Percentiles rank a stretch among this genome's conserved stretches.
Conservation (phyloP, 441 rosid species). For the Bocquillonia castaneifolia region DNA sequence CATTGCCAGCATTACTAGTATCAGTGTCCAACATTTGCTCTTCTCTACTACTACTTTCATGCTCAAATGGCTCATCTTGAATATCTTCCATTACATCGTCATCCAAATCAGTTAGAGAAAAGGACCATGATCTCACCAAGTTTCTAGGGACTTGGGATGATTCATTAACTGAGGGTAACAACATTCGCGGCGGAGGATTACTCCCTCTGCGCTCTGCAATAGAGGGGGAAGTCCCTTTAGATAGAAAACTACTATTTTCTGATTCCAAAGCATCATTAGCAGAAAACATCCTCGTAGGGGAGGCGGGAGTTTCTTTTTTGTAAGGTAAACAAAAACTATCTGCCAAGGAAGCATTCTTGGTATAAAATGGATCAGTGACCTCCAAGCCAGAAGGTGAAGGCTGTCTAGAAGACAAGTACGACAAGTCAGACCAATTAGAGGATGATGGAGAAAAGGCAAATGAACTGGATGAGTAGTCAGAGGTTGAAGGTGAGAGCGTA, state of each 20-base stretch:
- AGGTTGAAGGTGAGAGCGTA: conserved; percentile 58
- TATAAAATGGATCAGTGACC: conserved; percentile 29
- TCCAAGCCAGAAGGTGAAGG: conserved; percentile 62
- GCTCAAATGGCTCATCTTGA: conserved; percentile 24
- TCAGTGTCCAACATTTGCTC: conserved; percentile 39
- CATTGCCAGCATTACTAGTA: conserved; percentile 16
- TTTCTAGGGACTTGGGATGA: conserved; percentile 28
- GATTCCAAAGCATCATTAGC: conserved; percentile 20
- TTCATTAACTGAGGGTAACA: conserved; percentile 40
- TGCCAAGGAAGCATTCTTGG: conserved; percentile 26
- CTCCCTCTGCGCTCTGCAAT: conserved; percentile 71
- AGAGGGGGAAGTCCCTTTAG: conserved; percentile 35
- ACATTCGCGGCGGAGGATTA: conserved; percentile 55
- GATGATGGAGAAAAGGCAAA: conserved; percentile 69
- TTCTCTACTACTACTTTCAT: conserved; percentile 26
- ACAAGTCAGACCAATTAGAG: conserved; percentile 66
- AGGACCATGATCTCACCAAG: conserved; percentile 48
- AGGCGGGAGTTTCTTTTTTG: conserved; percentile 29
- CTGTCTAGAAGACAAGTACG: conserved; percentile 55
- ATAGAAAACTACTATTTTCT: conserved; percentile 26
- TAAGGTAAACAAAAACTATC: conserved; percentile 27
- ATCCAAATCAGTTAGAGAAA: conserved; percentile 39
- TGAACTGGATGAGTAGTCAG: conserved; percentile 59
- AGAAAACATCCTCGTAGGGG: conserved; percentile 24
- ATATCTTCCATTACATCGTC: conserved; percentile 36